Conservation (phyloP, 345 rosid genomes). For the Adansonia digitata region DNA sequence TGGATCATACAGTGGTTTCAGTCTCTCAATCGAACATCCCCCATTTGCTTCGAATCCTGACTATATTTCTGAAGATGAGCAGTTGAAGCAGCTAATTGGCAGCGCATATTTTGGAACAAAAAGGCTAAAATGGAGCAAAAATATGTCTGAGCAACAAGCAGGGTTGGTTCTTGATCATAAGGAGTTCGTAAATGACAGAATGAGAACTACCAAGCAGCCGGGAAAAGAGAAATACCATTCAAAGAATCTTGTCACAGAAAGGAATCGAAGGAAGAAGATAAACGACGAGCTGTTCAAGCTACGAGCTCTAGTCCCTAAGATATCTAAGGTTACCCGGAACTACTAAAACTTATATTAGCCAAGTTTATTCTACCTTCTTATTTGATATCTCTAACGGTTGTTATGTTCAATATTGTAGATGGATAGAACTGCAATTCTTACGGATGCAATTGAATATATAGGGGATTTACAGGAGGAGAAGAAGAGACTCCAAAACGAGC, state of each 20-base stretch:
- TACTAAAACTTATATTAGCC: not conserved
- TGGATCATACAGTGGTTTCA: constrained; percentile 49
- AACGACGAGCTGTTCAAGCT: constrained; percentile 49
- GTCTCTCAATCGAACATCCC: constrained; percentile 33
- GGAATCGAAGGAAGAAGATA: constrained; percentile 67
- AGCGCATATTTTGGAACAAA: constrained; percentile 20
- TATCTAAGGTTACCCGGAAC: constrained; percentile 59
- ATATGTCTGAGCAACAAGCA: constrained; percentile 19
- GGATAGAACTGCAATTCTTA: constrained; percentile 59
- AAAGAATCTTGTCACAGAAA: constrained; percentile 76
- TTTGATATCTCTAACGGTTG: not conserved
- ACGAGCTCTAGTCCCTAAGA: constrained; percentile 67
- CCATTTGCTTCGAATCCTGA: constrained; percentile 24
- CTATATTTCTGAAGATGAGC: constrained; percentile 17
- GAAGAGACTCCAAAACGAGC: constrained; percentile 56
- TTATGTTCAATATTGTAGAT: constrained; percentile 37
- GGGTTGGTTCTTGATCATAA: constrained; percentile 14
- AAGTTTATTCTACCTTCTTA: not conserved
- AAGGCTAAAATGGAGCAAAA: constrained; percentile 5
- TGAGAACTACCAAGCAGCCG: constrained; percentile 20
- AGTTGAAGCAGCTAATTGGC: constrained; percentile 18
- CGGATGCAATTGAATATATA: constrained; percentile 77
- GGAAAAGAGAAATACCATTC: constrained; percentile 40
- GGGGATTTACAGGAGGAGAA: constrained; percentile 42
- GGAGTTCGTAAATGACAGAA: constrained; percentile 9